phyloP scores from a whole-genome alignment of 768 basidiomycete genomes.

The Lyophyllum decastes region DNA sequence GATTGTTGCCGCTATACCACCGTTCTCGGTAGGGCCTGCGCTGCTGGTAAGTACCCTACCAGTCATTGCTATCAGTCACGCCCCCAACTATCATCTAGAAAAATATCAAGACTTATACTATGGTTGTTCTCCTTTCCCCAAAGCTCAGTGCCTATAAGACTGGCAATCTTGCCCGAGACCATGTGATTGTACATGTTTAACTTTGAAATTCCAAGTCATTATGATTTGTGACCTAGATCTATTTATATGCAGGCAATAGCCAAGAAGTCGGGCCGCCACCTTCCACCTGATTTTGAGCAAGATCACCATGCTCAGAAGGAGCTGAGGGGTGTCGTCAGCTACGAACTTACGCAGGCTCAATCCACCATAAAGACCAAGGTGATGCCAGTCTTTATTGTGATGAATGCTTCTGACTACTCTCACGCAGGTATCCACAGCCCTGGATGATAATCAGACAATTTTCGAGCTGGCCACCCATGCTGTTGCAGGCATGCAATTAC shows the following conservation, averaged over 20 bases:
- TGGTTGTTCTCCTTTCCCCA: conserved; percentile 21
- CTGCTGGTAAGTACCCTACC: conserved; percentile 3
- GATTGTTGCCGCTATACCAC: conserved; percentile 4
- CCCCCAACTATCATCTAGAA: conserved; percentile 6
- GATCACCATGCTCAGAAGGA: conserved; percentile 18
- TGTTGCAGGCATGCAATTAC: conserved; percentile 16
- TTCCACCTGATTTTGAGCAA: conserved; percentile 21
- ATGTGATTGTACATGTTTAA: conserved; percentile 20
- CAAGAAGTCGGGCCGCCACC: conserved; percentile 12
- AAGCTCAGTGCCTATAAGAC: conserved; percentile 23
- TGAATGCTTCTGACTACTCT: not conserved
- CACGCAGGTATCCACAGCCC: conserved; percentile 7
- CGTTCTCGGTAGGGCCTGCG: conserved; percentile 3
- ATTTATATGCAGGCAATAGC: conserved; percentile 15
- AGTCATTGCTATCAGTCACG: not conserved
- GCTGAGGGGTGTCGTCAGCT: conserved; percentile 11
- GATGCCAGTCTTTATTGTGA: not conserved
- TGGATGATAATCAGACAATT: conserved; percentile 11
- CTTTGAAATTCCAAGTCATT: not conserved
- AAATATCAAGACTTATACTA: conserved; percentile 20
- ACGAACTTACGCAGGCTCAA: conserved; percentile 22
- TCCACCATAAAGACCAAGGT: conserved; percentile 23
- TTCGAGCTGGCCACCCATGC: conserved; percentile 15
- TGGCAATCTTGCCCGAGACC: conserved; percentile 15
- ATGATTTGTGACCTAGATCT: not conserved